These are phyloP conservation scores for Talaromyces funiculosus DNA, from an alignment of 2,329 filamentous ascomycete genomes.

Conservation along the genomic window DNA sequence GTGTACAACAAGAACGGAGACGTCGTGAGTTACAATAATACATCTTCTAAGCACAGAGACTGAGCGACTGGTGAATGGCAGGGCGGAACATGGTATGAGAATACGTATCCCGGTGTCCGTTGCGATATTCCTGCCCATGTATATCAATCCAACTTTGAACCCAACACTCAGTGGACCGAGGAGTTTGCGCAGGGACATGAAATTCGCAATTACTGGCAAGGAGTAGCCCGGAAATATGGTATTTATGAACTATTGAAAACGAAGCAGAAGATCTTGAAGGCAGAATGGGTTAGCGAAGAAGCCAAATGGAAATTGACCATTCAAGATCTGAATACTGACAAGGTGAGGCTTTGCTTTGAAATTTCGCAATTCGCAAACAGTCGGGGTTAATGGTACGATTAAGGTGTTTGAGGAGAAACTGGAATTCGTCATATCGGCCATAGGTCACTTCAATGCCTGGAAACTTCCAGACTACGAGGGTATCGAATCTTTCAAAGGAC, in stretches of 20 bases:
- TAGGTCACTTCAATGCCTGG: slow-evolving; percentile 63
- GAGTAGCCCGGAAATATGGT: slow-evolving; percentile 57
- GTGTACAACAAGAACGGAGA: slow-evolving; percentile 65
- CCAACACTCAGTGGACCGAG: slow-evolving; percentile 64
- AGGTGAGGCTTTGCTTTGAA: slow-evolving; percentile 13
- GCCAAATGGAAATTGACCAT: slow-evolving; percentile 53
- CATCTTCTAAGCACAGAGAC: background rate
- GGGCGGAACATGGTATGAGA: slow-evolving; percentile 46
- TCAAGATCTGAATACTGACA: slow-evolving; percentile 28
- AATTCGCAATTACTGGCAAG: slow-evolving; percentile 63
- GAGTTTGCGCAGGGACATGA: slow-evolving; percentile 62
- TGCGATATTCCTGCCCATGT: slow-evolving; percentile 67
- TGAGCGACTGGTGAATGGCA: slow-evolving; percentile 15
- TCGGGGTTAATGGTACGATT: slow-evolving; percentile 23
- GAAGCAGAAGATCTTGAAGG: slow-evolving; percentile 50
- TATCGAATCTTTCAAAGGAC: slow-evolving; percentile 50
- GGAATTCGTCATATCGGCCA: slow-evolving; percentile 59
- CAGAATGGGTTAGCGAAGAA: slow-evolving; percentile 50
- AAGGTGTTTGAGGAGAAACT: slow-evolving; percentile 43
- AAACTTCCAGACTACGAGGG: slow-evolving; percentile 58
- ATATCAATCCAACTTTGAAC: slow-evolving; percentile 63
- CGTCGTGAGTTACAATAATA: slow-evolving; percentile 47
- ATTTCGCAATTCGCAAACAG: background rate
- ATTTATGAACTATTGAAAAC: slow-evolving; percentile 56
- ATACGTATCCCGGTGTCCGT: slow-evolving; percentile 57